phyloP scores from a whole-genome alignment of 805 yeast genomes.

The Komagataella pseudopastoris region DNA sequence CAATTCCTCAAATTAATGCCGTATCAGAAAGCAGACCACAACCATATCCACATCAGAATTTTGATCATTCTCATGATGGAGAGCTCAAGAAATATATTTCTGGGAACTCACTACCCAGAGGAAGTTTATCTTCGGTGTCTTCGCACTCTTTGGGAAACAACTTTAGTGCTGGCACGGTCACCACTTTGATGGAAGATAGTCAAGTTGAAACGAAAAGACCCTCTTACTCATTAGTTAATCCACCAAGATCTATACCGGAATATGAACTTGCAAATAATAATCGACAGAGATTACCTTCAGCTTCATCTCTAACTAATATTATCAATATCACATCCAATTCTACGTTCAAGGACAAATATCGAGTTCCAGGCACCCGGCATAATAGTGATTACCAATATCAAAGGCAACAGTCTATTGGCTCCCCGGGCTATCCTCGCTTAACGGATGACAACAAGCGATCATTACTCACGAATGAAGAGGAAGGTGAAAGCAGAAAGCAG shows the following conservation, averaged over 20 bases:
- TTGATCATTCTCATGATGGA: not conserved
- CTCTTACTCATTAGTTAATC: constrained; percentile 12
- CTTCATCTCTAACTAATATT: not conserved
- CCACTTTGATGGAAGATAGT: constrained; percentile 50
- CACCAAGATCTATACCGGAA: constrained; percentile 14
- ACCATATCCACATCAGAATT: not conserved
- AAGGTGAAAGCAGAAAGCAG: not conserved
- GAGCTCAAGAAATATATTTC: not conserved
- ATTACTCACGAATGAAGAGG: not conserved
- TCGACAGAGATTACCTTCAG: not conserved
- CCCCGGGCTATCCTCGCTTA: not conserved
- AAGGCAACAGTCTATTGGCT: not conserved
- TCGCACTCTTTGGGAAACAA: not conserved
- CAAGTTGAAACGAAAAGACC: constrained; percentile 16
- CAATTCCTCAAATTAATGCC: not conserved
- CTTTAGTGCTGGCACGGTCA: constrained; percentile 25
- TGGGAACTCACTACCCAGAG: not conserved
- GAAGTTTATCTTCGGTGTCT: not conserved
- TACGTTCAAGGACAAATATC: not conserved
- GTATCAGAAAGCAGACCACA: not conserved
- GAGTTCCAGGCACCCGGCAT: not conserved
- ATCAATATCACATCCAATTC: not conserved
- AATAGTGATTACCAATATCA: not conserved
- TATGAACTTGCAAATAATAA: not conserved
- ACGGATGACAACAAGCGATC: not conserved